These are phyloP conservation scores for Pouteria campechiana DNA, from an alignment of 179 eudicot species.

Conservation along the genomic window DNA sequence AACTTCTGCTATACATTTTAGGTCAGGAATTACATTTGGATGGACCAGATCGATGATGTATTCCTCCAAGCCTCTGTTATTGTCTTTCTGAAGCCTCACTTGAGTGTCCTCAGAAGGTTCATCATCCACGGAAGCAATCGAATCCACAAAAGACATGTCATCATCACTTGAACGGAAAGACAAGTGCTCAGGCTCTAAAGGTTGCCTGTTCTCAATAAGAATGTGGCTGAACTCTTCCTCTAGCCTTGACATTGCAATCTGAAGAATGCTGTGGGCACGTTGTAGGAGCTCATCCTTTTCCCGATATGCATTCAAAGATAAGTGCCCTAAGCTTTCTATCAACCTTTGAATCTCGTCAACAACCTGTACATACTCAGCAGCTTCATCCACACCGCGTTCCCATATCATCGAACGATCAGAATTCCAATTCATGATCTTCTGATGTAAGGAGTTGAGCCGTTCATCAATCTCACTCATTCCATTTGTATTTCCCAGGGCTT, in stretches of 20 bases:
- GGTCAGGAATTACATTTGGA: constrained; percentile 29
- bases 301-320: constrained; percentile 10
- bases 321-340: constrained; percentile 30
- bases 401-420: constrained; percentile 47
- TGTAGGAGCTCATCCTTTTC: constrained; percentile 21
- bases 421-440: constrained; percentile 57
- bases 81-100: constrained; percentile 30
- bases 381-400: constrained; percentile 56
- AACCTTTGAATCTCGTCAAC: constrained; percentile 42
- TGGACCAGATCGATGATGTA: constrained; percentile 26
- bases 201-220: constrained; percentile 50
- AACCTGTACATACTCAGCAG: constrained; percentile 40
- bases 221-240: constrained; percentile 66
- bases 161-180: constrained; percentile 42
- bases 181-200: constrained; percentile 40
- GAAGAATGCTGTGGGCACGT: constrained; percentile 54
- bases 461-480: constrained; percentile 26
- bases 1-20: constrained; percentile 29
- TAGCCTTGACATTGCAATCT: constrained; percentile 59
- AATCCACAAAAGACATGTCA: constrained; percentile 37
- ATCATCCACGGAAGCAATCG: constrained; percentile 29
- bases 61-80: constrained; percentile 23
- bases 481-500: constrained; percentile 1
- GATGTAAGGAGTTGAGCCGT: constrained; percentile 28
- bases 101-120: constrained; percentile 27